Base-by-base conservation (phyloP, 2,329 filamentous ascomycete species). In the Colletotrichum paranaense region DNA sequence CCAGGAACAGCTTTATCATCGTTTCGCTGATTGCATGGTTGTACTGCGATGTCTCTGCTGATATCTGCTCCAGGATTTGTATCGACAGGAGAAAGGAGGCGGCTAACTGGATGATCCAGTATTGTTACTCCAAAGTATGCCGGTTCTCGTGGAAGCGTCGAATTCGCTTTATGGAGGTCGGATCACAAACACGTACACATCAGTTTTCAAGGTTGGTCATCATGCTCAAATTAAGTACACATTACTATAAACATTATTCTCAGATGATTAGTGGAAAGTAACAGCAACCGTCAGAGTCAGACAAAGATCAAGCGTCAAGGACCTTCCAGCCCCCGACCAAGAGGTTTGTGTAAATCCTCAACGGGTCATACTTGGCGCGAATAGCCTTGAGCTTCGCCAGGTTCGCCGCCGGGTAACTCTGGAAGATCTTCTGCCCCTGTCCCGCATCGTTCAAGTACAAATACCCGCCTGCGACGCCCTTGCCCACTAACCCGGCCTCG, bases 381-480 rank as follows among this genome's bases (percentile, higher is more conserved):
- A 75, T 66, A 5, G 55, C 60, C 49, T 75, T 73, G 12, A 75
- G 64, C 35, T 53, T 60, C 2, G 58, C 64, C 1, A 75, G 32
- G 32, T 73, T 75, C 32, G 38, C 68, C 19, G 65, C 30, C 1
- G 73, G 71, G n/a, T 77, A 76, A 19, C 62, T 69, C 59, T 75
- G 60, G 38, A 76, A 76, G 52, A 76, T 58, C 2, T 42, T 59
- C 64, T 76, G 78, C 0, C 86, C 86, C 60, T 87, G 82, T 3
- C 84, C 84, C 3, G 85, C 85, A 65, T 87, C 86, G 24, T 79
- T 81, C 1, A 86, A 77, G 67, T 86, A 87, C 76, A 87, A 78
- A n/a, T 67, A 75, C 4, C 55, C 58, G 4, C 67, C 68, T 19
- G 68, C 14, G 1, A 75, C 71, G 26, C 75, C 68, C 56, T 65